These are phyloP conservation scores for Penicillium flavigenum DNA, from an alignment of 495 filamentous ascomycete genomes.

Conservation along the genomic window DNA sequence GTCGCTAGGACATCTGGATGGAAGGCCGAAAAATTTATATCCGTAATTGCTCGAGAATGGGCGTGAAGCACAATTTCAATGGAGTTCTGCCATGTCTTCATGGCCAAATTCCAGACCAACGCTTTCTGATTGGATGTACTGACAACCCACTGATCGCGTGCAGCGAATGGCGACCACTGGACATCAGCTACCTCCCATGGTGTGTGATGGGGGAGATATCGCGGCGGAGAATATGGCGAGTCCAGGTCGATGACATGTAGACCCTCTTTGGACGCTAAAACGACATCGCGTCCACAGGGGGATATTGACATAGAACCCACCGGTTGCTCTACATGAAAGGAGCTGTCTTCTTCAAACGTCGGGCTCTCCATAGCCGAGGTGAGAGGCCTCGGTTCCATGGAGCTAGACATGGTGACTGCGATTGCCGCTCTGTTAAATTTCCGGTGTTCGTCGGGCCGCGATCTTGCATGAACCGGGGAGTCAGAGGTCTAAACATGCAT, in stretches of 20 bases:
- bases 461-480: conserved; percentile 6
- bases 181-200: conserved; percentile 98
- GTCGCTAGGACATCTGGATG: conserved; percentile 87
- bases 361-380: conserved; percentile 77
- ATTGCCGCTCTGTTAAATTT: conserved; percentile 12
- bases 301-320: conserved; percentile 82
- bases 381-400: conserved; percentile 43
- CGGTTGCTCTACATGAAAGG: conserved; percentile 77
- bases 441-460: conserved; percentile 19
- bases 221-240: conserved; percentile 83
- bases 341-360: conserved; percentile 81
- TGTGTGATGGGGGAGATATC: conserved; percentile 79
- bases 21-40: conserved; percentile 95
- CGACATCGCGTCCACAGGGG: conserved; percentile 87
- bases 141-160: conserved; percentile 86
- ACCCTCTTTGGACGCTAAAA: conserved; percentile 81
- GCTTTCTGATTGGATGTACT: conserved; percentile 95
- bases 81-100: conserved; percentile 67
- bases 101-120: conserved; percentile 88
- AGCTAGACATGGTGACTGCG: conserved; percentile 40
- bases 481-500: conserved; percentile 12
- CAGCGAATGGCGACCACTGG: conserved; percentile 93
- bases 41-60: conserved; percentile 88
- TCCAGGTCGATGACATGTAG: conserved; percentile 94
- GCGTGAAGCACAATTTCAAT: conserved; percentile 90